Conservation (phyloP, 2,329 filamentous ascomycete species). For the Botrytis fragariae region DNA sequence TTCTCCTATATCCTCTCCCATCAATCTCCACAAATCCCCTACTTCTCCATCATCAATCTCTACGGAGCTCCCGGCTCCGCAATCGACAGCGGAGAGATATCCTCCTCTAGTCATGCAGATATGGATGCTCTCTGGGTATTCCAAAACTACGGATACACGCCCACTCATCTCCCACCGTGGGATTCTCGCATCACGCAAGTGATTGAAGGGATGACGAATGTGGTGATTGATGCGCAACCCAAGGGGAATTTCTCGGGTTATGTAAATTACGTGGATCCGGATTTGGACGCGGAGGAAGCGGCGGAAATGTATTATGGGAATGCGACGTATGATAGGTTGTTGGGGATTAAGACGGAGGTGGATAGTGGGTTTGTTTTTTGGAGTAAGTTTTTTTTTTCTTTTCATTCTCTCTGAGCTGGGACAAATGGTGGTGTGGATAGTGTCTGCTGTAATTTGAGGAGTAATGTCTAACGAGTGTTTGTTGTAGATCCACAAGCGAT, state of each 20-base stretch:
- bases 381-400: slow-evolving; percentile 17
- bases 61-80: slow-evolving; percentile 27
- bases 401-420: not conserved
- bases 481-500: slow-evolving; percentile 19
- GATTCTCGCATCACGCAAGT: slow-evolving; percentile 20
- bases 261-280: slow-evolving; percentile 33
- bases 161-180: slow-evolving; percentile 22
- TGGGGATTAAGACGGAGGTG: slow-evolving; percentile 27
- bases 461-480: not conserved
- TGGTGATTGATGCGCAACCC: slow-evolving; percentile 27
- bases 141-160: slow-evolving; percentile 28
- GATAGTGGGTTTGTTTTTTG: slow-evolving; percentile 31
- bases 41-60: slow-evolving; percentile 30
- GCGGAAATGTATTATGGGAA: slow-evolving; percentile 31
- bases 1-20: slow-evolving; percentile 21
- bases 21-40: slow-evolving; percentile 23
- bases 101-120: slow-evolving; percentile 24
- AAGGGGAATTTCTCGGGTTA: slow-evolving; percentile 33
- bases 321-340: slow-evolving; percentile 26
- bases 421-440: too few species aligned
- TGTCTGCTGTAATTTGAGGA: not conserved
- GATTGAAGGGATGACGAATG: slow-evolving; percentile 27
- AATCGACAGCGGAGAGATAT: slow-evolving; percentile 21
- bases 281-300: slow-evolving; percentile 22
- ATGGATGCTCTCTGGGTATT: slow-evolving; percentile 30